Evolutionary conservation across 306 rosid genomes (phyloP), one percentile per base, ranked within the genome.

Genomic region (Cicer cuneatum): DNA sequence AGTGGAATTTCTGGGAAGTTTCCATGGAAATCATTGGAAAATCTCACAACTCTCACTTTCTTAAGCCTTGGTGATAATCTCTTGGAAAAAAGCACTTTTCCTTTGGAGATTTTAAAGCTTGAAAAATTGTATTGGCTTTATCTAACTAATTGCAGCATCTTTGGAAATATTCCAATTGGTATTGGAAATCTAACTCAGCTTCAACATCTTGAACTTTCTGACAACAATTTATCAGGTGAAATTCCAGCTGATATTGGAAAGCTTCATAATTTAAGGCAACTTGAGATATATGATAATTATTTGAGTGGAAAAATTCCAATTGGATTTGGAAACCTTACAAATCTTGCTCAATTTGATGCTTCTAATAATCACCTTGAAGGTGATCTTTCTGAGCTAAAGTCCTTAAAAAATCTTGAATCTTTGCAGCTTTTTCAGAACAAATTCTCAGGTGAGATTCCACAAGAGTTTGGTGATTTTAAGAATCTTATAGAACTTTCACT

Each of bases 11-110:
- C 97, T 33, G 98, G 97, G 7, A 7, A 12, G 1, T 93, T 93
- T 81, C 98, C 98, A 24, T 93, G 98, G 98, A 87, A 83, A 69
- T 90, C 98, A 41, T 75, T 93, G 56, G 83, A 69, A 41, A 87
- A 90, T 77, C 82, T 93, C 6, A 89, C 87, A 2, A 12, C 47
- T 35, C 83, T 93, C 35, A 13, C 61, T n/a, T 85, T 86, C 71
- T 73, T 93, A 40, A 93, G 98, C 88, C 78, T 90, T 39, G 98
- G 98, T 6, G 98, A 93, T 63, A 93, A 88, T 73, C 11, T 21
- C 0, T 80, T 90, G 38, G 86, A 81, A 3, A 8, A 21, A 52
- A 60, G 46, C 64, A 29, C 87, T 12, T 90, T 93, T 40, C 93
- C 98, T 24, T 35, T 39, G 16, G 92, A 89, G 81, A 71, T 89